Evolutionary conservation across 176 grass and related monocot species (phyloP), one percentile per base, ranked within the genome.

Genomic region (Carex cristatella): DNA sequence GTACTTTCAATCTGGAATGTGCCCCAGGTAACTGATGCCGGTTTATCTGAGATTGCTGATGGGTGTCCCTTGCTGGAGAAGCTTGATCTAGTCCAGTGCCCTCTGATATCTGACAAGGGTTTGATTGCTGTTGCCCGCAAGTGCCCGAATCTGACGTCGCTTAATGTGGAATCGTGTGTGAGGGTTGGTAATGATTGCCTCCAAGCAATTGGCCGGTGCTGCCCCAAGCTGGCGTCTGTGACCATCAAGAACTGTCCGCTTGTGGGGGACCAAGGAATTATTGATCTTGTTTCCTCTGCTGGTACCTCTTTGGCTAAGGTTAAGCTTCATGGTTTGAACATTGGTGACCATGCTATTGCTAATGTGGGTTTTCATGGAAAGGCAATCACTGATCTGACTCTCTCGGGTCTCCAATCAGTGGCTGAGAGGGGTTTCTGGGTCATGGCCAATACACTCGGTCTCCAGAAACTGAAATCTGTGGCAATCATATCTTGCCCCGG

Each of bases 381-480:
- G 81, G 79, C 75, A 6, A 66, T 99, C 77, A 91, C 86, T 4
- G 93, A 99, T 19, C 79, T 99, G 57, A 82, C 87, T 7, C 86
- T 99, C 0, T 81, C 84, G 53, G 83, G 90, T 80, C 93, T 99
- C 10, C 85, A 90, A 2, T 79, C 54, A 0, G 88, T 99, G 6
- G 91, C 86, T 7, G 96, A 99, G 88, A 94, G 88, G 73, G 96
- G 96, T 31, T 99, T 94, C 75, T 99, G 93, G 96, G 96, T 99
- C 60, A 99, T 99, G 96, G 96, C 91, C 14, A 99, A 95, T 73
- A 88, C 93, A 70, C 84, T 92, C 64, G 93, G 93, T 69, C 83
- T 99, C 69, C 93, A 92, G 87, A 99, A 94, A 82, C 87, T 99
- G 80, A 88, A 89, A 62, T 92, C 59, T 30, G 83, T 94, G 80